Evolutionary conservation across 306 rosid genomes (phyloP).

Genomic region (Quercus mongolica): DNA sequence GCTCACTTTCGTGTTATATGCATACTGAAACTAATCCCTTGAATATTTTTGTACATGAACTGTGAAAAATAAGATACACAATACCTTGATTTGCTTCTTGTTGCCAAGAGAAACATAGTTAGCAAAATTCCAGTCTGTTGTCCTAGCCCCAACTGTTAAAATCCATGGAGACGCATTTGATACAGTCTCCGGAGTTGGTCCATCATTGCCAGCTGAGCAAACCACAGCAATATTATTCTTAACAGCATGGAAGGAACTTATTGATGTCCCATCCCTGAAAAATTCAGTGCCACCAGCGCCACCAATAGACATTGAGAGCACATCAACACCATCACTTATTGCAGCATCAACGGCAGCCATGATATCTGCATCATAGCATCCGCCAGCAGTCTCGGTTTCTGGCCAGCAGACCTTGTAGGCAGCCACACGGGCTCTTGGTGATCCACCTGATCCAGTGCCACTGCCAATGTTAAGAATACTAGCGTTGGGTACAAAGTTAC

Average conservation of each 20-base stretch:
- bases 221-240: slow-evolving; percentile 37
- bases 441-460: slow-evolving; percentile 90
- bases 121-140: slow-evolving; percentile 42
- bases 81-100: slow-evolving; percentile 37
- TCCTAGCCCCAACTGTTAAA: slow-evolving; percentile 78
- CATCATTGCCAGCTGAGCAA: slow-evolving; percentile 59
- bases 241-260: slow-evolving; percentile 64
- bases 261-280: slow-evolving; percentile 31
- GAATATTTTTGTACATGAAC: no score
- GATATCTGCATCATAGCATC: slow-evolving; percentile 57
- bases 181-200: slow-evolving; percentile 43
- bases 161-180: slow-evolving; percentile 64
- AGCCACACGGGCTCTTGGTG: slow-evolving; percentile 74
- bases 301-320: slow-evolving; percentile 51
- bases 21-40: no score
- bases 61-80: neutral
- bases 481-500: slow-evolving; percentile 43
- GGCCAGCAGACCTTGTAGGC: slow-evolving; percentile 86
- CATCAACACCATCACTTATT: slow-evolving; percentile 64
- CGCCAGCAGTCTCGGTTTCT: neutral
- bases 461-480: slow-evolving; percentile 52
- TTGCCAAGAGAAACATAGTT: slow-evolving; percentile 49
- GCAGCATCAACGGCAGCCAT: slow-evolving; percentile 67
- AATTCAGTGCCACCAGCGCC: neutral
- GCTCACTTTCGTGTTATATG: no score